Evolutionary conservation across 768 basidiomycete genomes (phyloP).

Genomic region (Rhodosporidiobolus odoratus): DNA sequence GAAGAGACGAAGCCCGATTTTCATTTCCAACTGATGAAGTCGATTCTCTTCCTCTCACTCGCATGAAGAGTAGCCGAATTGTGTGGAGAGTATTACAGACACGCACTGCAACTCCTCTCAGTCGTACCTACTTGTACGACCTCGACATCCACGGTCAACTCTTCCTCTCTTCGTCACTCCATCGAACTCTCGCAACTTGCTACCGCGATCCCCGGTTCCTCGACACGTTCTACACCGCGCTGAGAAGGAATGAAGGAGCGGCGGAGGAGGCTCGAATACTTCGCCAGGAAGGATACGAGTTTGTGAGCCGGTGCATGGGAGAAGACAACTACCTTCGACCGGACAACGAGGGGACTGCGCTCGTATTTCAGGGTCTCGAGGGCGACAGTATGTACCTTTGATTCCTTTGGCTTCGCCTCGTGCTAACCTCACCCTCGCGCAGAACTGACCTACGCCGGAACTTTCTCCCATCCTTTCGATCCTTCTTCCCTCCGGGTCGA

Average conservation of each 20-base stretch:
- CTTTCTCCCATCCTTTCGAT: conserved; percentile 14
- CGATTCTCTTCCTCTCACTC: too few species aligned
- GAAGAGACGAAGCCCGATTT: too few species aligned
- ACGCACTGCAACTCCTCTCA: too few species aligned
- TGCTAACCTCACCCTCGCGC: not conserved
- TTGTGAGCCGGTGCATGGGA: conserved; percentile 24
- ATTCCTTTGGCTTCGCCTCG: not conserved
- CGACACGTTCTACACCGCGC: conserved; percentile 28
- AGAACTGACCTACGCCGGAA: conserved; percentile 32
- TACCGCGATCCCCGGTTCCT: conserved; percentile 39
- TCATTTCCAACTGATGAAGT: too few species aligned
- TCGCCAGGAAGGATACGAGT: conserved; percentile 26
- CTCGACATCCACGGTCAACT: conserved; percentile 41
- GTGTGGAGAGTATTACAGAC: too few species aligned
- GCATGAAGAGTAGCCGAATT: too few species aligned
- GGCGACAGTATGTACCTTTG: conserved; percentile 1
- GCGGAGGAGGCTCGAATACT: conserved; percentile 5
- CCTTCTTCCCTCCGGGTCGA: conserved; percentile 24
- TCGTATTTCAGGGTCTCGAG: conserved; percentile 36
- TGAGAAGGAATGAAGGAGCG: not conserved
- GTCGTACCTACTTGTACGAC: conserved; percentile 45
- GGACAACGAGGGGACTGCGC: conserved; percentile 16
- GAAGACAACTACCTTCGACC: conserved; percentile 35
- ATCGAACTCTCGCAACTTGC: conserved; percentile 29
- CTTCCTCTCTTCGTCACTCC: conserved; percentile 27